phyloP scores from a whole-genome alignment of 2,329 filamentous ascomycete genomes.

The Xylaria multiplex region DNA sequence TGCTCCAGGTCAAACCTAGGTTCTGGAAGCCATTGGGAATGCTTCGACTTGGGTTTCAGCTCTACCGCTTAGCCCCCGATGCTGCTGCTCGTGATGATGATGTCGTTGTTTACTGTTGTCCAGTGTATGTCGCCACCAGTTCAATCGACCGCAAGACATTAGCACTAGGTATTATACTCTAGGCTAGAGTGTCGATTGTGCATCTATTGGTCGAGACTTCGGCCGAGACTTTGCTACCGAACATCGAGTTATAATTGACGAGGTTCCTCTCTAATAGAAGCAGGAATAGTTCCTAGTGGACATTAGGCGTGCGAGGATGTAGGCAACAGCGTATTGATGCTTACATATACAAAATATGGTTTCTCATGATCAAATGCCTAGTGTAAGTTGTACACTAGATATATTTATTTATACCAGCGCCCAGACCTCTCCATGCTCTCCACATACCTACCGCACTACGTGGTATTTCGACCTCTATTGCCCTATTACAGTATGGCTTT shows the following conservation, averaged over 20 bases:
- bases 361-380: no score
- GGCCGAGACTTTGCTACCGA: not conserved
- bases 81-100: not conserved
- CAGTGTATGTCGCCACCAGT: not conserved
- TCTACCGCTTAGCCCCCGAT: not conserved
- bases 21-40: not conserved
- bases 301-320: not conserved
- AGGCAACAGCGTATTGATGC: not conserved
- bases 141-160: not conserved
- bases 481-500: slow-evolving; percentile 10
- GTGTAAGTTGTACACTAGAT: not conserved
- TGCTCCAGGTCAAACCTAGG: no score
- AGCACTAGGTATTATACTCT: not conserved
- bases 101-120: not conserved
- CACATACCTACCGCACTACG: slow-evolving; percentile 1
- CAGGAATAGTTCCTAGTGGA: not conserved
- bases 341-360: no score
- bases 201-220: no score
- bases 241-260: not conserved
- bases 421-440: slow-evolving; percentile 6
- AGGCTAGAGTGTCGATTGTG: not conserved
- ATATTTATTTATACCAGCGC: slow-evolving; percentile 4
- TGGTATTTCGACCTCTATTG: not conserved
- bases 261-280: not conserved
- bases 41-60: slow-evolving; percentile 1